Base-by-base conservation (phyloP, 1,284 basidiomycete genomes). In the Tausonia pullulans region DNA sequence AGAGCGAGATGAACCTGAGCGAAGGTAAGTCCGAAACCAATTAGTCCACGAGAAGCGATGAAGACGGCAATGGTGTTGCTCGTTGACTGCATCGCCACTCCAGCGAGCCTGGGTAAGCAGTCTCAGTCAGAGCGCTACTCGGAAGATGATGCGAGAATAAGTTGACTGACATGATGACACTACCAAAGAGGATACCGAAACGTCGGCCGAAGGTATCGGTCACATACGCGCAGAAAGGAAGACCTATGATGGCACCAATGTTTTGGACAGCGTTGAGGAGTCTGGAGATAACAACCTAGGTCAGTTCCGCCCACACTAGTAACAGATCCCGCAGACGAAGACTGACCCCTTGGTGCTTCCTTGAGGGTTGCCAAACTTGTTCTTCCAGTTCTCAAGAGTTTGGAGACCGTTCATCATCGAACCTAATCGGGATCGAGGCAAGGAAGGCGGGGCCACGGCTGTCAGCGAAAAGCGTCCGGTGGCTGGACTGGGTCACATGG, bases 11-110 rank as follows among this genome's bases (percentile, higher is more conserved):
- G 77, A 67, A 44, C 43, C 40, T 43, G 52, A 16, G 61, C 60
- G 71, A 88, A 87, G 7, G 85, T 84, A 57, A 87, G 78, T 65
- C 88, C 88, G 72, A 88, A 87, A 61, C 88, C 88, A 69, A 90
- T 86, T 67, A 88, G 76, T 79, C 87, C 87, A 69, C 86, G 82
- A 72, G 86, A 83, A 67, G 56, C 62, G 62, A 74, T 72, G 69
- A 90, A 91, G 86, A 88, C 88, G 69, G 82, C 81, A 40, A 88
- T 81, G 64, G 83, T 86, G 67, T 84, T 81, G 51, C 86, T 78
- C n/a, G 84, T 84, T 3, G 84, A 83, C 70, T 88, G 87, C 46
- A 88, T 66, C 40, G 81, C 56, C 41, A 68, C 84, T n/a, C 83
- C 84, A 54, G 81, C 84, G 62, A 83, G 75, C 27, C 27, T 62